Base-by-base conservation (phyloP, 352 stramenopile species). In the Pythium folliculosum region DNA sequence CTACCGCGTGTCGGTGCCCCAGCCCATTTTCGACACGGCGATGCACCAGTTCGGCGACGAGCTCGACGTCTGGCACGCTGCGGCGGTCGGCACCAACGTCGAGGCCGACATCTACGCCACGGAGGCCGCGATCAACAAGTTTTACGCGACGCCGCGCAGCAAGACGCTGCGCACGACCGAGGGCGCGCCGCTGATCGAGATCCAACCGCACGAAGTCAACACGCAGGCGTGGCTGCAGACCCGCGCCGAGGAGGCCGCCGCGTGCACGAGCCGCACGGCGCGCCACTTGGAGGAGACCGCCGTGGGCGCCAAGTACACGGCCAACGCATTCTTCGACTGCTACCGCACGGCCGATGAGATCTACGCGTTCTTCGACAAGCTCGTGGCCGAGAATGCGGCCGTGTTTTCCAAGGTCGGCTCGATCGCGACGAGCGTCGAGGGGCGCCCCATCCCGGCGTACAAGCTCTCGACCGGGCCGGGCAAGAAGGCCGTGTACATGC, bases 311-410 rank as follows among this genome's bases (percentile, higher is more conserved):
- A 70, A 63, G 35, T 78, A 78, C 65, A 62, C 47, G 10, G 61
- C 68, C 14, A 76, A 69, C 35, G 63, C 63, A 0, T 78, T 76
- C 62, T 78, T 78, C 49, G 67, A 78, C 62, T 78, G 72, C 62
- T 78, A 63, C 45, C 72, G 72, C 44, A 70, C 63, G 30, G 49
- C 51, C 23, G 72, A 73, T 22, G 60, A 78, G 21, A 65, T 78
- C 2, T 60, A 59, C 19, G 59, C 37, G 13, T 78, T 78, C 53
- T 40, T 76, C 6, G 65, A 72, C 25, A 49, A 30, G 48, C 63
- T 78, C 19, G 60, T 70, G 10, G 27, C 16, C 7, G 58, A 72
- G 25, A 78, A 78, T 52, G 14, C 63, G 12, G n/a, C 16, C 8
- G n/a, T 75, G 12, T 56, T 78, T n/a, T 65, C 59, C 59, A 78